Evolutionary conservation across 495 filamentous ascomycete genomes (phyloP).

Genomic region (Aeminium ludgeri): DNA sequence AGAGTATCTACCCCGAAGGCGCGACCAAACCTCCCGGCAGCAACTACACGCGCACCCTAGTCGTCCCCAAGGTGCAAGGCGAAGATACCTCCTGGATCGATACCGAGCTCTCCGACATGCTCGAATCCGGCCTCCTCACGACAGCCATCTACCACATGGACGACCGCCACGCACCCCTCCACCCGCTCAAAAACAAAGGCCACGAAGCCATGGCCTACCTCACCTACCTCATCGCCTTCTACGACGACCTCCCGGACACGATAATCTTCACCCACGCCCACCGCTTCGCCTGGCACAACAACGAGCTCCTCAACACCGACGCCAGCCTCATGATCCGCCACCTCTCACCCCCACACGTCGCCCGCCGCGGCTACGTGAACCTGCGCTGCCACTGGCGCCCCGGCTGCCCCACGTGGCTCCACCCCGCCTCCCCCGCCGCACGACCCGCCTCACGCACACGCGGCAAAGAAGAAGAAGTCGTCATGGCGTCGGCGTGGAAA

Average conservation of each 20-base stretch:
- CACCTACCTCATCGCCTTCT: slow-evolving; percentile 56
- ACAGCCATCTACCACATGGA: slow-evolving; percentile 49
- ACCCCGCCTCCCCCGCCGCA: slow-evolving; percentile 36
- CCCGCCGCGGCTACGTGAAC: slow-evolving; percentile 33
- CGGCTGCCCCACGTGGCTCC: slow-evolving; percentile 39
- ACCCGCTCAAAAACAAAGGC: slow-evolving; percentile 57
- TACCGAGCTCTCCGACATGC: slow-evolving; percentile 32
- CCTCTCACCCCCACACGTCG: slow-evolving; percentile 28
- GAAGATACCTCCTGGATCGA: slow-evolving; percentile 49
- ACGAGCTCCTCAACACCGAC: slow-evolving; percentile 28
- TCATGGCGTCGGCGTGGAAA: slow-evolving; percentile 28
- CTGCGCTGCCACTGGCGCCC: slow-evolving; percentile 35
- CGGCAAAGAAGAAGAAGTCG: slow-evolving; percentile 43
- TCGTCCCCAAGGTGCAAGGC: slow-evolving; percentile 37
- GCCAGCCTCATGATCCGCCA: slow-evolving; percentile 28
- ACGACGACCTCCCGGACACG: slow-evolving; percentile 49
- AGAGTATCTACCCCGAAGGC: slow-evolving; percentile 12
- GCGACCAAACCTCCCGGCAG: slow-evolving; percentile 16
- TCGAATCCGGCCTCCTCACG: slow-evolving; percentile 22
- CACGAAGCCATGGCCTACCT: slow-evolving; percentile 65
- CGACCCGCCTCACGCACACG: too few species aligned
- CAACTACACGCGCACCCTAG: slow-evolving; percentile 33
- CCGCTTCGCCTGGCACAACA: slow-evolving; percentile 50
- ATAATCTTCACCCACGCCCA: slow-evolving; percentile 56
- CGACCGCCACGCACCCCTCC: slow-evolving; percentile 39